phyloP scores from a whole-genome alignment of 169 alveolate species.

The Eimeria maxima region DNA sequence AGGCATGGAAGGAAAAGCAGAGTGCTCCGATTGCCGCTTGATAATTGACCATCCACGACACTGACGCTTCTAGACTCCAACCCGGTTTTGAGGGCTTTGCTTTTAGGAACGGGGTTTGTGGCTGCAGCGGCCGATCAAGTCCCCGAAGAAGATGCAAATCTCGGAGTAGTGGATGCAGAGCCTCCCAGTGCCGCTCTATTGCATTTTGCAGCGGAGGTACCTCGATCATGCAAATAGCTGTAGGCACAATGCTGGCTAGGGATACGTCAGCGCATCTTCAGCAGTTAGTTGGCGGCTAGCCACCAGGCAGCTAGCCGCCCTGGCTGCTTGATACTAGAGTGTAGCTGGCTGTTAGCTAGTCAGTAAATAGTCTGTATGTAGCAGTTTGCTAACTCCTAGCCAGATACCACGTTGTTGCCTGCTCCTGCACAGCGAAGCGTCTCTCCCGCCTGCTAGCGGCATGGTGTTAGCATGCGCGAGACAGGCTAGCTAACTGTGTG shows the following conservation, averaged over 20 bases:
- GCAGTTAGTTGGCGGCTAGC: background rate
- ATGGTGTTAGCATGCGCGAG: background rate
- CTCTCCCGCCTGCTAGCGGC: background rate
- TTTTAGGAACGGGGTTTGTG: background rate
- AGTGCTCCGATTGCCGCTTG: background rate
- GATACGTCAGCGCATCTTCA: background rate
- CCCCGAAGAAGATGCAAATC: conserved; percentile 21
- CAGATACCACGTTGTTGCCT: background rate
- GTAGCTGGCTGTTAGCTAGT: background rate
- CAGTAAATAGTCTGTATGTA: background rate
- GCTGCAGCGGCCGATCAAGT: conserved; percentile 57
- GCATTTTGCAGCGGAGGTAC: conserved; percentile 65
- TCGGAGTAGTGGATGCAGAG: conserved; percentile 26
- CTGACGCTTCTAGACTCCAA: background rate
- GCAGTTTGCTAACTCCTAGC: background rate
- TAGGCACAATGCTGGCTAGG: background rate
- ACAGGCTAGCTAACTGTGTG: background rate
- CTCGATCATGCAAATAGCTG: background rate
- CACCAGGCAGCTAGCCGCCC: background rate
- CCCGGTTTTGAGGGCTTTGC: background rate
- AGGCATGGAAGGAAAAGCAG: background rate
- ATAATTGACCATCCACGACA: no score
- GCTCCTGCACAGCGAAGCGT: background rate
- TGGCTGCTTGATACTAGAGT: background rate
- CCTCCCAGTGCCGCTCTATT: conserved; percentile 62